These are phyloP conservation scores for Neurospora tetrasperma DNA, from an alignment of 495 filamentous ascomycete species.

Conservation along the genomic window DNA sequence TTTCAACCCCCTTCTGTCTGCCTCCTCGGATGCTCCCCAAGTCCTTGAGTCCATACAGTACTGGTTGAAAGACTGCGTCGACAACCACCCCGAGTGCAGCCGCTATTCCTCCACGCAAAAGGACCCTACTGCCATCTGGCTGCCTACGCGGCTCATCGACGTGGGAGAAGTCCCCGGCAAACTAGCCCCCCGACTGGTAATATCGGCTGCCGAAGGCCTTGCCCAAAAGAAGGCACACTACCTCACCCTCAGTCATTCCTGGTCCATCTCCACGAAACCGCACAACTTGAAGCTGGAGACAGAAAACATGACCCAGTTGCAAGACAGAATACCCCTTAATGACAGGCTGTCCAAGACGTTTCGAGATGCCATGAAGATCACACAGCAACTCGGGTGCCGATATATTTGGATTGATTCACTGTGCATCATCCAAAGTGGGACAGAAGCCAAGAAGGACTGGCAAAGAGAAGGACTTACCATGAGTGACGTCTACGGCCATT, in stretches of 20 bases:
- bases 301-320: neutral
- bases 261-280: neutral
- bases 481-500: conserved; percentile 4
- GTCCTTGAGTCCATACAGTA: neutral
- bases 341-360: neutral
- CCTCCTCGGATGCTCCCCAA: neutral
- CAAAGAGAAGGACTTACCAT: conserved; percentile 5
- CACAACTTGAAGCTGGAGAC: neutral
- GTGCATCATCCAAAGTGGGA: conserved; percentile 4
- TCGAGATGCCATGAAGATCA: neutral
- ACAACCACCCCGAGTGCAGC: neutral
- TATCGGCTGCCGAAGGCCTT: neutral
- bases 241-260: neutral
- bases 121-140: neutral
- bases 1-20: neutral
- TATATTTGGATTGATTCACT: neutral
- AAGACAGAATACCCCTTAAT: neutral
- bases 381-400: neutral
- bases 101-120: neutral
- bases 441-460: conserved; percentile 3
- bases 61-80: neutral
- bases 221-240: neutral
- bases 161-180: neutral
- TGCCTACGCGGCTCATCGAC: neutral
- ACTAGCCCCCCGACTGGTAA: neutral